Conservation (phyloP, 768 basidiomycete genomes). For the Lentinula detonsa region DNA sequence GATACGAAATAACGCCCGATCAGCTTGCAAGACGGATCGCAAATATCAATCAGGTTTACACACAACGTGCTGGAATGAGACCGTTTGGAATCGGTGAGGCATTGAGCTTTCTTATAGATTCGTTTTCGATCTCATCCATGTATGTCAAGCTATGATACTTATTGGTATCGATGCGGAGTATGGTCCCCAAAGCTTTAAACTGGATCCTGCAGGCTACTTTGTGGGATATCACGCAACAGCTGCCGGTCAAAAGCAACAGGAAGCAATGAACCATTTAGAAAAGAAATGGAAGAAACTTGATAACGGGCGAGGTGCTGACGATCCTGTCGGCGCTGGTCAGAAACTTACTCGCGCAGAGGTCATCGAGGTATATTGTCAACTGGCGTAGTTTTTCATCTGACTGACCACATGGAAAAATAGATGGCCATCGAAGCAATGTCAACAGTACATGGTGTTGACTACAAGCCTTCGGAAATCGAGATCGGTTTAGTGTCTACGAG, state of each 20-base stretch:
- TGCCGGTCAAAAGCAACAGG: slow-evolving; percentile 95
- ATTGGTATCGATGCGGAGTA: slow-evolving; percentile 88
- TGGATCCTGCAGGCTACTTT: slow-evolving; percentile 98
- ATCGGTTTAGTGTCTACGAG: slow-evolving; percentile 85
- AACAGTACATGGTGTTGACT: slow-evolving; percentile 91
- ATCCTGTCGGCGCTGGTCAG: slow-evolving; percentile 70
- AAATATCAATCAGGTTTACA: slow-evolving; percentile 98
- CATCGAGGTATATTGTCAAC: slow-evolving; percentile 65
- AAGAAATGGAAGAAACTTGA: slow-evolving; percentile 98
- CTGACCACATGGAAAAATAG: slow-evolving; percentile 29
- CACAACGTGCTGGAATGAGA: slow-evolving; percentile 94
- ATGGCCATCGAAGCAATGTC: slow-evolving; percentile 94
- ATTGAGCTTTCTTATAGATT: not conserved
- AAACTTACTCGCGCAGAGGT: slow-evolving; percentile 70
- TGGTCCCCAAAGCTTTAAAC: slow-evolving; percentile 97
- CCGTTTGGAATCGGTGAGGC: slow-evolving; percentile 88
- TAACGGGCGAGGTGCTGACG: slow-evolving; percentile 70
- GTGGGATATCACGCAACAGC: slow-evolving; percentile 97
- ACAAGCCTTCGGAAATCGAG: slow-evolving; percentile 93
- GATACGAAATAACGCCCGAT: slow-evolving; percentile 97
- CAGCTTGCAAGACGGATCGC: slow-evolving; percentile 91
- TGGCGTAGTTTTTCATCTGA: not conserved
- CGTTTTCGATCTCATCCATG: not conserved
- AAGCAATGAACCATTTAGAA: slow-evolving; percentile 97
- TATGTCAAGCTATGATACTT: slow-evolving; percentile 79